These are phyloP conservation scores for Chimonanthus praecox DNA, from an alignment of 164 flowering plant species.

Conservation along the genomic window DNA sequence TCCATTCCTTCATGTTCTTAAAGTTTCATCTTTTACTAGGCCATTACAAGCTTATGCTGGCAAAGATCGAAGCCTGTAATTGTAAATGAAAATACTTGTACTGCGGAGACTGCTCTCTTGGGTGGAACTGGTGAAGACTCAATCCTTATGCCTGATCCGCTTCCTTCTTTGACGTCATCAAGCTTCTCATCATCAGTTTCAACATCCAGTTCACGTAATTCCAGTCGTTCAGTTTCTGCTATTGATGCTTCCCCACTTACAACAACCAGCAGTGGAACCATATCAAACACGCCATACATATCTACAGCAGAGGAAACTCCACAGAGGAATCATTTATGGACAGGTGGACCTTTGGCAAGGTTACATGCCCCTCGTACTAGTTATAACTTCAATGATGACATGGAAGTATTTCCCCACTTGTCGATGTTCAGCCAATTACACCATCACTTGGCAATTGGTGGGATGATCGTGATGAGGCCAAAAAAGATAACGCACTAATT, in stretches of 20 bases:
- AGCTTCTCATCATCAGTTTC: conserved; percentile 38
- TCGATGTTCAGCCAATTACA: conserved; percentile 89
- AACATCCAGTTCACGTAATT: conserved; percentile 40
- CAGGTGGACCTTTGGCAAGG: conserved; percentile 59
- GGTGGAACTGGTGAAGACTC: conserved; percentile 90
- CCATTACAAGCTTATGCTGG: conserved; percentile 95
- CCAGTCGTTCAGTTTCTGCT: conserved; percentile 34
- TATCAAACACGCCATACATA: conserved; percentile 27
- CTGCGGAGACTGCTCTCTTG: conserved; percentile 75
- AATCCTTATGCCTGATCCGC: conserved; percentile 96
- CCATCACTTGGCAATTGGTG: conserved; percentile 72
- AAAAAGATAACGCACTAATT: conserved; percentile 42
- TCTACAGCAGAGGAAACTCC: conserved; percentile 74
- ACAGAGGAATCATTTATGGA: conserved; percentile 44
- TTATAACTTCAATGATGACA: conserved; percentile 81
- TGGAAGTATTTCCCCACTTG: conserved; percentile 98
- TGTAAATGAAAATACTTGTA: conserved; percentile 71
- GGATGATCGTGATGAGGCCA: conserved; percentile 49
- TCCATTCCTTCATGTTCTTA: conserved; percentile 11
- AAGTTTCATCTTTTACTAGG: conserved; percentile 40
- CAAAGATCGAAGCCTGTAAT: conserved; percentile 84
- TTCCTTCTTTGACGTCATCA: conserved; percentile 68
- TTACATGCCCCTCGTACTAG: conserved; percentile 61
- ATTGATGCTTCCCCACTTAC: conserved; percentile 40
- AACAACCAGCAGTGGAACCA: conserved; percentile 31